Conservation (phyloP, 2,329 filamentous ascomycete species). For the Apiospora pterosperma region DNA sequence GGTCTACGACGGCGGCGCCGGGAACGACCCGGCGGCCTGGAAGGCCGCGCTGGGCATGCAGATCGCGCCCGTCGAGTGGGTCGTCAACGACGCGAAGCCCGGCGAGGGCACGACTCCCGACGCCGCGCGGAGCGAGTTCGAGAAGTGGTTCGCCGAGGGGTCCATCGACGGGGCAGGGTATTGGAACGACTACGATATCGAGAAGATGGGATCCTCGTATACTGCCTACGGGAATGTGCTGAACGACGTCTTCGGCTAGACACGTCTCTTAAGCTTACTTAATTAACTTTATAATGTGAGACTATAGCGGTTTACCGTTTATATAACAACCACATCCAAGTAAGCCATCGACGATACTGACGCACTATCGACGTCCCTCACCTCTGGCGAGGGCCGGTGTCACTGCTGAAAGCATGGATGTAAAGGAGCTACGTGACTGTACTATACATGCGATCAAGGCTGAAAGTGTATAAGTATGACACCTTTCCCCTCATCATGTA, state of each 20-base stretch:
- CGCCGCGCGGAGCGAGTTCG: slow-evolving; percentile 33
- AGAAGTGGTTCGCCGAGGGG: slow-evolving; percentile 26
- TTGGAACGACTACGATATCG: slow-evolving; percentile 45
- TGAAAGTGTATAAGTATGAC: too few relatives aligned
- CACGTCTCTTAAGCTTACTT: not conserved
- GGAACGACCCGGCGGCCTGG: slow-evolving; percentile 37
- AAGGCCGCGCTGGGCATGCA: slow-evolving; percentile 30
- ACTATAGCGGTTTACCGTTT: too few relatives aligned
- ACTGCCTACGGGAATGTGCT: slow-evolving; percentile 26
- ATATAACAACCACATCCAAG: too few relatives aligned
- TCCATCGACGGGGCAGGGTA: slow-evolving; percentile 37
- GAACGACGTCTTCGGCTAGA: slow-evolving; percentile 14
- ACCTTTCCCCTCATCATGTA: too few relatives aligned
- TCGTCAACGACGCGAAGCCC: slow-evolving; percentile 43
- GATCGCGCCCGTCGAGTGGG: slow-evolving; percentile 41
- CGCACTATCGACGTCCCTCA: too few relatives aligned
- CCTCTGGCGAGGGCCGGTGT: too few relatives aligned
- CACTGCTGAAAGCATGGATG: too few relatives aligned
- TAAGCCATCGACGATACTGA: too few relatives aligned
- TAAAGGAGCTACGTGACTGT: too few relatives aligned
- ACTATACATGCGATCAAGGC: too few relatives aligned
- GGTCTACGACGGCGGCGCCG: slow-evolving; percentile 41
- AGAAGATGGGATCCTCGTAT: slow-evolving; percentile 39
- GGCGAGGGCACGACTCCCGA: slow-evolving; percentile 32
- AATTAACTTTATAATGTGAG: too few relatives aligned